Percentiles rank a stretch among this genome's conserved stretches.
These are phyloP conservation scores for Debaryomyces sp. DNA, from an alignment of 1,139 yeast species.

Conservation along the genomic window DNA sequence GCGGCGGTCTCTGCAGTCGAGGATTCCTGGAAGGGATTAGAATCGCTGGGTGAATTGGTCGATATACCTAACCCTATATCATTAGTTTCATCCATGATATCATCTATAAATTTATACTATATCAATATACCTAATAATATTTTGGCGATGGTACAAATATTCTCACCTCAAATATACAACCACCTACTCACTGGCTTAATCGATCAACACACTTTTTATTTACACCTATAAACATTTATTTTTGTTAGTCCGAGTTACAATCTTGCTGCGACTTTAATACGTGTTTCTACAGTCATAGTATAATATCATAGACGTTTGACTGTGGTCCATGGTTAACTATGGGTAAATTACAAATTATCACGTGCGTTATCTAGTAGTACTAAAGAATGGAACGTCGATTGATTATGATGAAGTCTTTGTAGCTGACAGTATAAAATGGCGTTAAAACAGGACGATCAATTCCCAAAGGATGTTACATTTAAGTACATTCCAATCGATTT, in stretches of 20 bases:
- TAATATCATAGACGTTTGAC: background rate
- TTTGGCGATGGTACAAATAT: background rate
- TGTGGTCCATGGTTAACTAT: background rate
- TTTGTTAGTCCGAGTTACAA: background rate
- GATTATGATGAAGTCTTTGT: background rate
- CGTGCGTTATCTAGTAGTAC: background rate
- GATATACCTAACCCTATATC: conserved; percentile 1
- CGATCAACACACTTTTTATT: background rate
- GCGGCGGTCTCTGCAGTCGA: background rate
- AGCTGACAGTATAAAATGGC: conserved; percentile 8
- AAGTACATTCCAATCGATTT: conserved; percentile 56
- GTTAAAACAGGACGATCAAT: conserved; percentile 28
- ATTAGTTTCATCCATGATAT: conserved; percentile 5
- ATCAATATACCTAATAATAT: background rate
- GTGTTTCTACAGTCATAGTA: background rate
- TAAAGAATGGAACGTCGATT: background rate
- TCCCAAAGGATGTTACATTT: conserved; percentile 58
- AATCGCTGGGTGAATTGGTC: background rate
- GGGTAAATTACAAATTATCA: background rate
- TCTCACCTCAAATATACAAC: background rate
- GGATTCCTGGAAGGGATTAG: conserved; percentile 1
- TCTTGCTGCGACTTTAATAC: background rate
- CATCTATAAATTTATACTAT: conserved; percentile 1
- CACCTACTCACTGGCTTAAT: background rate
- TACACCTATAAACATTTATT: background rate